Percentiles rank a stretch among this genome's conserved stretches.
Evolutionary conservation across 2,329 filamentous ascomycete species (phyloP).

Genomic region (Cytospora piceicola): DNA sequence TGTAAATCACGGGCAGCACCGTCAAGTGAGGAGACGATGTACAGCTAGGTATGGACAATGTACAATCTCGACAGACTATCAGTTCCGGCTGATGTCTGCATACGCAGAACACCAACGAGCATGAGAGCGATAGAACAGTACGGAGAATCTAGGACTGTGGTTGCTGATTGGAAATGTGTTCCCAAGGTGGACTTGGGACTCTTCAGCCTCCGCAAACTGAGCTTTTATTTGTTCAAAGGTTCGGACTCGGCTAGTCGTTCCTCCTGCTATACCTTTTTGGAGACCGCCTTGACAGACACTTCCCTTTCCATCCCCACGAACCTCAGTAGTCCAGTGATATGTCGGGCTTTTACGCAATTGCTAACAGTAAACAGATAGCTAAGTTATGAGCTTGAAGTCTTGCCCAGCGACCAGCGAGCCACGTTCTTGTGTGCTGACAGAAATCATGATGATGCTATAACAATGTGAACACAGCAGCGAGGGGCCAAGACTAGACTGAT

Average conservation of each 20-base stretch:
- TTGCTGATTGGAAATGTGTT: neutral
- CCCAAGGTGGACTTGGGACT: neutral
- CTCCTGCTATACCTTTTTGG: no score
- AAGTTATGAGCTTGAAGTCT: neutral
- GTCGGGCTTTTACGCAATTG: no score
- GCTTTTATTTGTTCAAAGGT: neutral
- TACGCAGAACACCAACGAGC: neutral
- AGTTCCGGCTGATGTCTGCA: neutral
- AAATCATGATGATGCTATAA: neutral
- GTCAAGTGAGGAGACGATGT: neutral
- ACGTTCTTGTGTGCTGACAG: neutral
- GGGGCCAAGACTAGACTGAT: neutral
- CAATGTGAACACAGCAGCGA: neutral
- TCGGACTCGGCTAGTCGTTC: no score
- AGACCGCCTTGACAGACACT: no score
- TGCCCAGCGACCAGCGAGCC: neutral
- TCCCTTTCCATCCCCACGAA: no score
- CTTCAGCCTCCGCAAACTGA: neutral
- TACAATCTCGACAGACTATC: neutral
- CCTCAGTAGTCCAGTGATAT: no score
- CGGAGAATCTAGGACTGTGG: neutral
- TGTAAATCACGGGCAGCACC: neutral
- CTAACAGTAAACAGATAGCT: neutral
- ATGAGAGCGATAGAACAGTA: neutral
- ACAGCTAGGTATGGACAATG: neutral